Percentiles rank a stretch among this genome's conserved stretches.
phyloP scores from a whole-genome alignment of 768 basidiomycete genomes.

The Atractiella rhizophila region DNA sequence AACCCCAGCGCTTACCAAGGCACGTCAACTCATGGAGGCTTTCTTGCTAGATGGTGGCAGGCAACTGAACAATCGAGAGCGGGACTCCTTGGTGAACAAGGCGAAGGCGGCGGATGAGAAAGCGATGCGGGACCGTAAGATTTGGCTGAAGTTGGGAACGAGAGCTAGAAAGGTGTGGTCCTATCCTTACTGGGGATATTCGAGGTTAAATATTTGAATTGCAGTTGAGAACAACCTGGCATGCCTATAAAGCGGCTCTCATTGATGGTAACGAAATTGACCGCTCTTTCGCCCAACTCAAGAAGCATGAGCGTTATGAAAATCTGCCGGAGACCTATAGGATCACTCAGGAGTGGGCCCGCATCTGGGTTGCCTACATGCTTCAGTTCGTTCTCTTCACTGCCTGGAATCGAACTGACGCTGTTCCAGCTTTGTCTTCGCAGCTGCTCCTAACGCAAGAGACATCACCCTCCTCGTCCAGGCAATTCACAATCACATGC shows the following conservation, averaged over 20 bases:
- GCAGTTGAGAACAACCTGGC: background rate
- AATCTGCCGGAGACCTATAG: constrained; percentile 5
- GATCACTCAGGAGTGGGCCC: constrained; percentile 10
- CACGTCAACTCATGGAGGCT: constrained; percentile 4
- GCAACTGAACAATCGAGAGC: background rate
- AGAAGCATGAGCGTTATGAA: background rate
- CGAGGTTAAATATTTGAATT: background rate
- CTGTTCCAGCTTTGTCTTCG: constrained; percentile 8
- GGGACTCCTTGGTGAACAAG: background rate
- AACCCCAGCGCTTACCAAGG: background rate
- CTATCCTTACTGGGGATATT: too few relatives aligned
- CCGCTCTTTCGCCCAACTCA: constrained; percentile 1
- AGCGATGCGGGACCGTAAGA: background rate
- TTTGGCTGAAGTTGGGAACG: constrained; percentile 2
- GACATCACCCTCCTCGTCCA: background rate
- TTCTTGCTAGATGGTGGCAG: constrained; percentile 3
- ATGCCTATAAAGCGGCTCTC: too few relatives aligned
- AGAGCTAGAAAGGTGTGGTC: background rate
- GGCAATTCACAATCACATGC: constrained; percentile 11
- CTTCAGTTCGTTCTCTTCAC: constrained; percentile 5
- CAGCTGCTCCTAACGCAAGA: constrained; percentile 1
- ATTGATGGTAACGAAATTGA: constrained; percentile 7
- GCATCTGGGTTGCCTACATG: constrained; percentile 9
- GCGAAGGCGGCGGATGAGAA: background rate
- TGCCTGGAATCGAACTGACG: background rate